Conservation (phyloP, 495 filamentous ascomycete genomes). For the Penicillium paradoxum region DNA sequence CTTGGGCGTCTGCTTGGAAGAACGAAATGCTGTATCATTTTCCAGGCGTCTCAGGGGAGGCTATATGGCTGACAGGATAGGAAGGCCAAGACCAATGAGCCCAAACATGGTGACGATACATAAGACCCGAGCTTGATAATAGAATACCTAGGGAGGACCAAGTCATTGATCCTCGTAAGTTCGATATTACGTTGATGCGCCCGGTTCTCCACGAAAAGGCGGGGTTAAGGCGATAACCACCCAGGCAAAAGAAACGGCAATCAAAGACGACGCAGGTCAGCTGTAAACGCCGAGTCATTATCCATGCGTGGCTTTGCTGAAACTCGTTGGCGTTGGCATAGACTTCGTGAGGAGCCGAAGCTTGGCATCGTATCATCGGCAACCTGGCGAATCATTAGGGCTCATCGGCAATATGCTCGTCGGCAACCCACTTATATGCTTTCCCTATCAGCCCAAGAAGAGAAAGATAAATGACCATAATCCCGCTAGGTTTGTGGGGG, state of each 20-base stretch:
- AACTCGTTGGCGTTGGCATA: not conserved
- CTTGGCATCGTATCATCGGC: not conserved
- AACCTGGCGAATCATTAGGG: not conserved
- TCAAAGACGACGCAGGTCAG: not conserved
- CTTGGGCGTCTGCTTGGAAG: too few species aligned
- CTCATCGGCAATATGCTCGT: constrained; percentile 3
- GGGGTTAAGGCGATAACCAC: not conserved
- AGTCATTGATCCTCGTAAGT: too few species aligned
- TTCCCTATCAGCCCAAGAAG: not conserved
- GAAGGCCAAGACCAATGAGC: not conserved
- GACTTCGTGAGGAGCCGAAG: not conserved
- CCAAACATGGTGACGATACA: not conserved
- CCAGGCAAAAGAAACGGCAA: not conserved
- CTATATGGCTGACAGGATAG: not conserved
- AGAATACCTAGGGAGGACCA: too few species aligned
- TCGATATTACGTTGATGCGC: not conserved
- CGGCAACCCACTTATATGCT: constrained; percentile 2
- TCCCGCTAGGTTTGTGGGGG: too few species aligned
- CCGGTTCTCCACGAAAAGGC: not conserved
- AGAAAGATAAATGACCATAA: not conserved
- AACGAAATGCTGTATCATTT: not conserved
- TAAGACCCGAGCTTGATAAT: not conserved
- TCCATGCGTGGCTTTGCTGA: not conserved
- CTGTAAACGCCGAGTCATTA: not conserved
- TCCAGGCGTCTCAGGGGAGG: not conserved